A percentile compares a stretch with the other conserved stretches of the same genome.
phyloP scores from a whole-genome alignment of 192 early-diverging fungal species.

The Diversispora eburnea region DNA sequence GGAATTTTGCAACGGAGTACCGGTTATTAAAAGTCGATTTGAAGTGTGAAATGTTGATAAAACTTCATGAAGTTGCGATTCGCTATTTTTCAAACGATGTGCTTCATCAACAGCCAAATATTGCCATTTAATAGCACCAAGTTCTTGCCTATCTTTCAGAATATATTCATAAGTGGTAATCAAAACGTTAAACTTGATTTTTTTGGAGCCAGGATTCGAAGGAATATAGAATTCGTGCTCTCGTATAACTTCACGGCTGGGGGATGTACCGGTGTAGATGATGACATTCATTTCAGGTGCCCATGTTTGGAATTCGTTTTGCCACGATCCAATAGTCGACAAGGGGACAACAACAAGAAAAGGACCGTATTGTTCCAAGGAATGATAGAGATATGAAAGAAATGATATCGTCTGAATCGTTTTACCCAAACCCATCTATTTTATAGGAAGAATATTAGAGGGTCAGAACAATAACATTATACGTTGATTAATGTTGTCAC shows the following conservation, averaged over 20 bases:
- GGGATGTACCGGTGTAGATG: slow-evolving; percentile 82
- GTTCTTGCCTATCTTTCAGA: slow-evolving; percentile 79
- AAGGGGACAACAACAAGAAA: slow-evolving; percentile 95
- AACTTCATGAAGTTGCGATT: slow-evolving; percentile 91
- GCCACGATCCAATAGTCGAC: slow-evolving; percentile 93
- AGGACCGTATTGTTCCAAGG: slow-evolving; percentile 82
- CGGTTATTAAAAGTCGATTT: slow-evolving; percentile 94
- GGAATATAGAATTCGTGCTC: slow-evolving; percentile 88
- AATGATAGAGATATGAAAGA: slow-evolving; percentile 84
- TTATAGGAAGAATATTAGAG: slow-evolving; percentile 41
- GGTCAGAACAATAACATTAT: slow-evolving; percentile 86
- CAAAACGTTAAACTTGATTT: slow-evolving; percentile 85
- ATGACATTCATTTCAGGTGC: slow-evolving; percentile 92
- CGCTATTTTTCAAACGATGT: slow-evolving; percentile 93
- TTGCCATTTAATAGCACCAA: slow-evolving; percentile 86
- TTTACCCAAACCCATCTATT: slow-evolving; percentile 87
- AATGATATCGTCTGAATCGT: slow-evolving; percentile 96
- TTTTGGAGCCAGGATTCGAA: slow-evolving; percentile 34
- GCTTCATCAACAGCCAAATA: slow-evolving; percentile 97
- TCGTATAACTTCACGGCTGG: slow-evolving; percentile 82
- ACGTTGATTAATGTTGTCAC: slow-evolving; percentile 94
- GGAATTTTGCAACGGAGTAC: slow-evolving; percentile 98
- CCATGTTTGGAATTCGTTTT: slow-evolving; percentile 93
- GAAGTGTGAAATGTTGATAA: slow-evolving; percentile 81
- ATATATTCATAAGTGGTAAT: slow-evolving; percentile 96